Percentiles rank a stretch among this genome's conserved stretches.
phyloP scores from a whole-genome alignment of 1,284 basidiomycete species.

The Earliella scabrosa region DNA sequence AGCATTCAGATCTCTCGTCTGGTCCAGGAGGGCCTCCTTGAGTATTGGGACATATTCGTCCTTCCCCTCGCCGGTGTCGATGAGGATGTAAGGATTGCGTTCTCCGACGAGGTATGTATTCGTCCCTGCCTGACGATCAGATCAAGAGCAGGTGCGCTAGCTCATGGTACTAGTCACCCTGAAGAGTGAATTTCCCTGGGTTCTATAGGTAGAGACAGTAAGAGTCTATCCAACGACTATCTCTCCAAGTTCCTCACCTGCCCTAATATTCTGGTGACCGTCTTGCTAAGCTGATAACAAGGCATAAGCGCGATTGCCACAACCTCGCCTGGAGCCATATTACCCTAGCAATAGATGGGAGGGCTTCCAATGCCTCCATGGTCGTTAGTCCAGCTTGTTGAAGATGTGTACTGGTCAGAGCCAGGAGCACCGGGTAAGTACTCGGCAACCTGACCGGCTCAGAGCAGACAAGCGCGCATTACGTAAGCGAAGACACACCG shows the following conservation, averaged over 20 bases:
- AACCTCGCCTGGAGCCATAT: slow-evolving; percentile 14
- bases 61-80: slow-evolving; percentile 90
- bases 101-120: slow-evolving; percentile 90
- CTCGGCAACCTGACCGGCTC: no score
- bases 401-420: no score
- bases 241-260: slow-evolving; percentile 54
- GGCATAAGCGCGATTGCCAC: background rate
- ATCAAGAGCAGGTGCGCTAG: background rate
- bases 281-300: slow-evolving; percentile 57
- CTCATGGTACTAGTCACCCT: slow-evolving; percentile 56
- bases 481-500: slow-evolving; percentile 14
- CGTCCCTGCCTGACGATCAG: slow-evolving; percentile 56
- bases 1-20: slow-evolving; percentile 35
- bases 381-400: background rate
- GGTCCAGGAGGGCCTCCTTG: slow-evolving; percentile 55
- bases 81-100: slow-evolving; percentile 73
- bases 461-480: no score
- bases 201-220: slow-evolving; percentile 63
- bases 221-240: no score
- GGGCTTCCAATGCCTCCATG: slow-evolving; percentile 36
- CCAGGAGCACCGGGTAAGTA: background rate
- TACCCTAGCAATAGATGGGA: slow-evolving; percentile 59
- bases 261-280: slow-evolving; percentile 69
- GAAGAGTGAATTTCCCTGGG: slow-evolving; percentile 89
- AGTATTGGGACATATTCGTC: slow-evolving; percentile 73